Evolutionary conservation across 2,329 filamentous ascomycete genomes (phyloP).

Genomic region (Phialophora tarda): DNA sequence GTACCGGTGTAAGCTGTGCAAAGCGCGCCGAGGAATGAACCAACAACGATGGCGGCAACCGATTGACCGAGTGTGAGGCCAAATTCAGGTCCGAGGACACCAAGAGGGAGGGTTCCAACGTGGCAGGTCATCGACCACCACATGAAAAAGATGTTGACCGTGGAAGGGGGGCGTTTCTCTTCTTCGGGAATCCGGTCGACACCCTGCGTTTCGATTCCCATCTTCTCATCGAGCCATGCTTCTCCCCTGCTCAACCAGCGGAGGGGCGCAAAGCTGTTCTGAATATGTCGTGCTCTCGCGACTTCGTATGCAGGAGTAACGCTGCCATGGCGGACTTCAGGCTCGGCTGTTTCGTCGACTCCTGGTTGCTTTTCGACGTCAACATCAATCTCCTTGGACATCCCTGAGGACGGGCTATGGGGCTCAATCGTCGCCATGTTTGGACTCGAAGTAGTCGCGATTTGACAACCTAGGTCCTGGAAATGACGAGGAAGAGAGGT

Average conservation of each 20-base stretch:
- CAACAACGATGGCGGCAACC: slow-evolving; percentile 49
- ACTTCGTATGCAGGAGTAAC: slow-evolving; percentile 35
- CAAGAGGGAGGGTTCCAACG: slow-evolving; percentile 48
- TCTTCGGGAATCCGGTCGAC: slow-evolving; percentile 56
- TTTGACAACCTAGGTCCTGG: not conserved
- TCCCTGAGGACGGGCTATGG: slow-evolving; percentile 15
- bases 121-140: slow-evolving; percentile 55
- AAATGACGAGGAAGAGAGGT: not conserved
- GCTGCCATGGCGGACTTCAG: slow-evolving; percentile 29
- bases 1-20: slow-evolving; percentile 51
- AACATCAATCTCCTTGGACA: slow-evolving; percentile 25
- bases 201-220: slow-evolving; percentile 56
- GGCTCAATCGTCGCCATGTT: slow-evolving; percentile 24
- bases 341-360: slow-evolving; percentile 7
- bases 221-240: slow-evolving; percentile 51
- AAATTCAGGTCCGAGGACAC: slow-evolving; percentile 56
- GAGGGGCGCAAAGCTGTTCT: slow-evolving; percentile 33
- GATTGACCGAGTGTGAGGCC: slow-evolving; percentile 54
- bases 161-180: slow-evolving; percentile 51
- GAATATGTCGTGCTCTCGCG: slow-evolving; percentile 32
- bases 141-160: slow-evolving; percentile 51
- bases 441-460: not conserved
- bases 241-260: slow-evolving; percentile 42
- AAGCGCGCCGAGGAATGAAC: slow-evolving; percentile 50
- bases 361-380: slow-evolving; percentile 28